Conservation (phyloP, 352 stramenopile species). For the Poterioochromonas sp. region DNA sequence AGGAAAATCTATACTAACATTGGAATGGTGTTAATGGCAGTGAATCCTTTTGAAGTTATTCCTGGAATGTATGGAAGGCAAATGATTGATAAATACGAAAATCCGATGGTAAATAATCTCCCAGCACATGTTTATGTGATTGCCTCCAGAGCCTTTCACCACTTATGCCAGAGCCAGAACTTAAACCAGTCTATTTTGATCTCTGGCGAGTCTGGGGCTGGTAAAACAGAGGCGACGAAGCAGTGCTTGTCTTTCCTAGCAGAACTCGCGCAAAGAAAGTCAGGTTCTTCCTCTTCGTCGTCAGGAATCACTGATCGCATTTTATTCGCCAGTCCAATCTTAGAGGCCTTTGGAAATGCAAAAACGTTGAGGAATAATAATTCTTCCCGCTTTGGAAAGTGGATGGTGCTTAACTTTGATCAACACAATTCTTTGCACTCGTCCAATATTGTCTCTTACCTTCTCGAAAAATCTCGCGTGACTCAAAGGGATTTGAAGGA, state of each 20-base stretch:
- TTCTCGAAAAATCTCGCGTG: constrained; percentile 68
- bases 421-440: constrained; percentile 63
- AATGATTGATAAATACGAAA: constrained; percentile 4
- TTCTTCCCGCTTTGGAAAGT: constrained; percentile 86
- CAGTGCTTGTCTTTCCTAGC: constrained; percentile 20
- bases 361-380: constrained; percentile 84
- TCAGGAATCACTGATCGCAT: constrained; percentile 2
- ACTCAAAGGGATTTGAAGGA: constrained; percentile 50
- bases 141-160: background rate
- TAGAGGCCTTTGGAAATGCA: constrained; percentile 79
- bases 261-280: background rate
- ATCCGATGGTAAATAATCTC: background rate
- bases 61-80: background rate
- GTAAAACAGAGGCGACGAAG: constrained; percentile 26
- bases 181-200: constrained; percentile 33
- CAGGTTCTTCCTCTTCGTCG: background rate
- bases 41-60: constrained; percentile 23
- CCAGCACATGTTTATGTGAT: constrained; percentile 17
- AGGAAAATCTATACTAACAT: constrained; percentile 15
- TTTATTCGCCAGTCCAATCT: constrained; percentile 57
- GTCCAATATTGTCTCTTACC: constrained; percentile 76
- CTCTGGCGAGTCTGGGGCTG: constrained; percentile 19
- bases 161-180: background rate
- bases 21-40: constrained; percentile 9
- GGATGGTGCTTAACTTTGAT: constrained; percentile 83